Base-by-base conservation (phyloP, 768 basidiomycete species). In the Pulveroboletus sp. region DNA sequence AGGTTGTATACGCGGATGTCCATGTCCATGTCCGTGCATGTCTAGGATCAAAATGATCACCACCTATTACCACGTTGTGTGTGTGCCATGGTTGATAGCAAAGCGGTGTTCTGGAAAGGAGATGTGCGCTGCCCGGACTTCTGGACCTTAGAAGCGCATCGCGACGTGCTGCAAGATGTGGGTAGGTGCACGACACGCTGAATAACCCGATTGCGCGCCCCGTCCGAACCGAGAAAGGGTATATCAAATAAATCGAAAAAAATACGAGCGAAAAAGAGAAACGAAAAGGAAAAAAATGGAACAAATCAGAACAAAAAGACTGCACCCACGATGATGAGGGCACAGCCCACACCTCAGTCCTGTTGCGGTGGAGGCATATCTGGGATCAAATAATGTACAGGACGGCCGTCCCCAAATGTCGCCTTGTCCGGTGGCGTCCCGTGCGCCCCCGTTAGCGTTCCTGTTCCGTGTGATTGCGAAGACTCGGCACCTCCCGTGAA, bases 301-400 rank as follows among this genome's bases (percentile, higher is more conserved):
- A 37, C 11, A 14, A 32, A 40, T n/a, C 19, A 35, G 6, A 20
- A 14, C 21, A 34, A 39, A 34, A 39, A 13, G 40, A 39, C 7
- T 9, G 33, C 25, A 45, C 31, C 19, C 24, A 24, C 13, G 33
- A 33, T 23, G 40, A 50, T 20, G 35, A n/a, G 35, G 27, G 47
- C 41, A 23, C 47, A 32, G 41, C 45, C 43, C 38, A 21, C 13
- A 39, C 50, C 34, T 64, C 50, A 64, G 27, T 70, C 64, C 46
- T 42, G 58, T 56, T 53, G 59, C 11, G 64, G 64, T 17, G 59
- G 63, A 16, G 80, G 81, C 73, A 81, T 72, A 57, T 82, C 81
- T 9, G 81, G 81, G 35, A 82, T 81, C 49, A 82, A 60, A 68
- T 79, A 81, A 61, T 82, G 81, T 50, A 82, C 53, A 21, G 72